phyloP scores from a whole-genome alignment of 495 filamentous ascomycete genomes.

The Neurospora pannonica region DNA sequence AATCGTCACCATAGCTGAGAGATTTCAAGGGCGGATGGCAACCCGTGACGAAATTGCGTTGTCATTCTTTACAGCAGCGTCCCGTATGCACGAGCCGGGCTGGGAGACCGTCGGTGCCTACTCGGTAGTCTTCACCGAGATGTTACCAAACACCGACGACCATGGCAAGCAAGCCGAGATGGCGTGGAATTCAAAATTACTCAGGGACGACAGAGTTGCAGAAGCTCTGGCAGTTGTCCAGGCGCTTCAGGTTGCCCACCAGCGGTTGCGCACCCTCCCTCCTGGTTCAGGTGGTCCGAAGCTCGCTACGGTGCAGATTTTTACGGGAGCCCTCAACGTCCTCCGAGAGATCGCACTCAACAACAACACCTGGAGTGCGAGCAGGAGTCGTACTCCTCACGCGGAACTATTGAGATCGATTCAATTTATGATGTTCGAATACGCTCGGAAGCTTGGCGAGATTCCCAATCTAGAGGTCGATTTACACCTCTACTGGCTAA shows the following conservation, averaged over 20 bases:
- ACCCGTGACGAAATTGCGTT: background rate
- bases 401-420: background rate
- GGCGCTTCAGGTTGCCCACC: background rate
- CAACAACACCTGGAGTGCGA: background rate
- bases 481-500: background rate
- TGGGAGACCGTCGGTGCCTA: background rate
- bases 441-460: background rate
- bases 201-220: background rate
- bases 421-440: background rate
- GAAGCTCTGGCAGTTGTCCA: background rate
- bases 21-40: background rate
- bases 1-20: background rate
- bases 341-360: background rate
- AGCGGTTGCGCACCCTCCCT: background rate
- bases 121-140: background rate
- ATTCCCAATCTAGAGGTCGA: background rate
- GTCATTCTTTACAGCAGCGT: background rate
- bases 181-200: background rate
- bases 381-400: background rate
- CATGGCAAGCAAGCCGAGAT: background rate
- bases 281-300: background rate
- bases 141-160: background rate
- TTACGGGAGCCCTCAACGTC: background rate
- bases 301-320: background rate
- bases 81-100: background rate